Base-by-base conservation (phyloP, 2,329 filamentous ascomycete genomes). In the Alternaria longipes region DNA sequence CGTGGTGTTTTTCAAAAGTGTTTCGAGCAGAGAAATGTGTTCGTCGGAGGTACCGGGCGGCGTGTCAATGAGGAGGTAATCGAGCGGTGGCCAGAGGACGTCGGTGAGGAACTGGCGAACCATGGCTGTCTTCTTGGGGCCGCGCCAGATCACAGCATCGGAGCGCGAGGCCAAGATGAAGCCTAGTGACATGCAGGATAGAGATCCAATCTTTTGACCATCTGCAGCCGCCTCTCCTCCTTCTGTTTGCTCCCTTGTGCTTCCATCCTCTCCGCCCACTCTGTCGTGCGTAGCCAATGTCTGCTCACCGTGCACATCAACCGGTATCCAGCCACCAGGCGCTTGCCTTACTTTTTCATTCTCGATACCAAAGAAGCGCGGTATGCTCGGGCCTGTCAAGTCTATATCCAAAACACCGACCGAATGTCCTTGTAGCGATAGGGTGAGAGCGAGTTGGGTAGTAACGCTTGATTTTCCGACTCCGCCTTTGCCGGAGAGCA, bases 91-190 rank as follows among this genome's bases (percentile, higher is more conserved):
- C 95, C 95, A 98, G 30, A 92, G 85, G 5, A 97, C 94, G 74
- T 97, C 94, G 1, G 91, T 91, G 28, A 99, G 84, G 76, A 99
- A 99, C 78, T 99, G 95, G 41, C 94, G 89, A 60, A 99, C 93
- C 95, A 99, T 99, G 52, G 95, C 95, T 5, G 95, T 99, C 83
- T 99, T 99, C 81, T 99, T 99, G 3, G 95, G 95, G 0, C 95
- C 95, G 54, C 95, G 88, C 95, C 95, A 99, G 40, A 99, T 95
- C 0, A 99, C 94, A 0, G 95, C 94, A 71, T 97, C 93, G 64
- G 91, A 92, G 70, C 94, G 85, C 63, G 89, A 87, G 4, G 90
- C 89, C 6, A 99, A 85, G 7, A 99, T 86, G 73, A 99, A 98
- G 3, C 94, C 95, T 1, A 99, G 84, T 56, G 93, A 97, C 91